These are phyloP conservation scores for Orbilia quercus DNA, from an alignment of 2,329 filamentous ascomycete genomes.

Conservation along the genomic window DNA sequence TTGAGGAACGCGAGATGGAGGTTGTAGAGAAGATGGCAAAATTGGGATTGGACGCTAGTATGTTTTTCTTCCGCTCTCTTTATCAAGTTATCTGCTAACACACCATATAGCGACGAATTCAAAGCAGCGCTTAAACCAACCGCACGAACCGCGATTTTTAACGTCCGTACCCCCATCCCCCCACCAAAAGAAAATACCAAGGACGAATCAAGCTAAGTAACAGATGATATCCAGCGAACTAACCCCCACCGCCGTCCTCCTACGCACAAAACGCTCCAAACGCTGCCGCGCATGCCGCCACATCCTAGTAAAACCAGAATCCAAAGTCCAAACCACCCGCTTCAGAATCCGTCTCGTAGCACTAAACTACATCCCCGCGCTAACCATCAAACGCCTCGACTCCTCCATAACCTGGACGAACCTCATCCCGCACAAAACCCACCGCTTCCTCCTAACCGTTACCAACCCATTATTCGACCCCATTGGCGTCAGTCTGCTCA, in stretches of 20 bases:
- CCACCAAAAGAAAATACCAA: background rate
- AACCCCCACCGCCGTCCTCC: slow-evolving; percentile 81
- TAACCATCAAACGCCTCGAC: slow-evolving; percentile 76
- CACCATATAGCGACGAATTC: slow-evolving; percentile 44
- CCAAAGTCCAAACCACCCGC: slow-evolving; percentile 85
- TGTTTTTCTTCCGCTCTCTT: background rate
- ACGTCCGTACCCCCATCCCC: slow-evolving; percentile 33
- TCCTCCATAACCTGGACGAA: slow-evolving; percentile 62
- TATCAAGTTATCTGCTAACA: background rate
- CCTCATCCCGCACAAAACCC: slow-evolving; percentile 71
- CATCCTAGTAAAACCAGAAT: slow-evolving; percentile 93
- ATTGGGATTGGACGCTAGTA: slow-evolving; percentile 58
- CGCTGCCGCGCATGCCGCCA: slow-evolving; percentile 92
- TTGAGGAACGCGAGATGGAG: slow-evolving; percentile 57
- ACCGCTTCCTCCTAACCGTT: slow-evolving; percentile 88
- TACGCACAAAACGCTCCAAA: slow-evolving; percentile 92
- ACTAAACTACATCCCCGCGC: slow-evolving; percentile 81
- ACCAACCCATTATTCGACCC: slow-evolving; percentile 94
- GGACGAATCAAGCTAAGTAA: background rate
- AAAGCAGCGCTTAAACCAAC: slow-evolving; percentile 57
- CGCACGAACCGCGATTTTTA: slow-evolving; percentile 57
- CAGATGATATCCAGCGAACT: slow-evolving; percentile 67
- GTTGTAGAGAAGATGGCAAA: slow-evolving; percentile 58
- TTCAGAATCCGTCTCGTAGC: slow-evolving; percentile 94
- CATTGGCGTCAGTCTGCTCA: slow-evolving; percentile 87